Conservation (phyloP, 441 rosid genomes). For the Gossypium lobatum region DNA sequence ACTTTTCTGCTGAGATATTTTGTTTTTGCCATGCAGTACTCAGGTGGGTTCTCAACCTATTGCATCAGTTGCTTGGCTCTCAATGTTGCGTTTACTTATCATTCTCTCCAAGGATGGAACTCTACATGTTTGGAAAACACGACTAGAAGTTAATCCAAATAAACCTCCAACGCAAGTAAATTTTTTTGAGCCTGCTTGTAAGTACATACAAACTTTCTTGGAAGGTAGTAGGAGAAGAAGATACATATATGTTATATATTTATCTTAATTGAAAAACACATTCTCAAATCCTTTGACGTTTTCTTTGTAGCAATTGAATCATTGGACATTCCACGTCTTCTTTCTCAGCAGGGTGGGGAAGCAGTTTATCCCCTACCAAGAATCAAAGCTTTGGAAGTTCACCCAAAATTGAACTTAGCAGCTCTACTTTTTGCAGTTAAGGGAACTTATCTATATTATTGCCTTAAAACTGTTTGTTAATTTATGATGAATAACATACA, state of each 20-base stretch:
- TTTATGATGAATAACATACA: conserved; percentile 19
- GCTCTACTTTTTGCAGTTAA: conserved; percentile 88
- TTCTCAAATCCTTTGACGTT: conserved; percentile 12
- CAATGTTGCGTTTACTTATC: conserved; percentile 76
- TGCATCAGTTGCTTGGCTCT: conserved; percentile 84
- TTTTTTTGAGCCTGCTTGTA: conserved; percentile 95
- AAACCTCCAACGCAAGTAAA: conserved; percentile 91
- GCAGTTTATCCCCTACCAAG: conserved; percentile 93
- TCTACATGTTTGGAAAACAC: conserved; percentile 94
- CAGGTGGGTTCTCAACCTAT: conserved; percentile 98
- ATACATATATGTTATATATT: background rate
- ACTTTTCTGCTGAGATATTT: background rate
- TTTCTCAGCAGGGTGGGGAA: conserved; percentile 98
- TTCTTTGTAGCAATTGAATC: conserved; percentile 79
- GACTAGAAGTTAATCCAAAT: conserved; percentile 75
- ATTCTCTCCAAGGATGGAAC: conserved; percentile 91
- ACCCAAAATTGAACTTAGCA: conserved; percentile 87
- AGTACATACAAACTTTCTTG: conserved; percentile 15
- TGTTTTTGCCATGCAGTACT: conserved; percentile 39
- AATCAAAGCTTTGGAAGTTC: conserved; percentile 82
- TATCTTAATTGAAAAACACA: background rate
- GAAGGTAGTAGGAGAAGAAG: background rate
- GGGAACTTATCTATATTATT: conserved; percentile 25
- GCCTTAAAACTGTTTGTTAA: conserved; percentile 3
- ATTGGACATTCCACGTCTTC: conserved; percentile 81